Evolutionary conservation across 192 early-diverging fungal genomes (phyloP).

Genomic region (Umbelopsis vinacea): DNA sequence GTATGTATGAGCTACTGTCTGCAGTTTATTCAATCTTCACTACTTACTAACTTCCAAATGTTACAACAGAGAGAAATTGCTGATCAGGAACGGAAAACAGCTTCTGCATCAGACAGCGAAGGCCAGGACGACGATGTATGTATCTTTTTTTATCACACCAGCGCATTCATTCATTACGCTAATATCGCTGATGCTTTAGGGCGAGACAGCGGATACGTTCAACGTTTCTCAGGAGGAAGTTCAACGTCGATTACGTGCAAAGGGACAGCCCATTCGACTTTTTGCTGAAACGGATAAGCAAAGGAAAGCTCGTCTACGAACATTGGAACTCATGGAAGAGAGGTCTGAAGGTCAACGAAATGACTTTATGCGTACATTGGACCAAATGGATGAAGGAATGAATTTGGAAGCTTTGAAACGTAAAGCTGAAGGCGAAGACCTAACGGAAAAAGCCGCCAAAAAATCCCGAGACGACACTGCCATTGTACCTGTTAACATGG

Average conservation of each 20-base stretch:
- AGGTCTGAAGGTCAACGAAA: constrained; percentile 85
- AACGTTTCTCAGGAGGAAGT: constrained; percentile 78
- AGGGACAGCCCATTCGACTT: constrained; percentile 87
- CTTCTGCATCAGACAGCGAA: constrained; percentile 26
- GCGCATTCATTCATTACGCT: background rate
- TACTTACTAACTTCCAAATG: background rate
- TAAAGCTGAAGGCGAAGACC: constrained; percentile 52
- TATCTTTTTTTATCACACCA: background rate
- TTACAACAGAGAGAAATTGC: background rate
- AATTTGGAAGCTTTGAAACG: constrained; percentile 74
- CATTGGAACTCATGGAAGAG: constrained; percentile 84
- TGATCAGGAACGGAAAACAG: constrained; percentile 35
- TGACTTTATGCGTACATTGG: constrained; percentile 86
- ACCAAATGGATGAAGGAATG: constrained; percentile 81
- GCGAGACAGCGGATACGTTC: constrained; percentile 38
- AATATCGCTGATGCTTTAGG: background rate
- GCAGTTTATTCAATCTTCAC: background rate
- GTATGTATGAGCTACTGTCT: background rate
- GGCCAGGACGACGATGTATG: constrained; percentile 29
- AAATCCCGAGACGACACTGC: constrained; percentile 52
- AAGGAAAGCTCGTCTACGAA: constrained; percentile 79
- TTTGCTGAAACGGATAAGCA: constrained; percentile 89
- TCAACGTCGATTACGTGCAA: constrained; percentile 78
- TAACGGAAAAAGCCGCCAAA: constrained; percentile 49
- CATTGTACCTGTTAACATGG: constrained; percentile 68